Evolutionary conservation across 352 stramenopile species (phyloP), one percentile per base, ranked within the genome.

Genomic region (Phytopythium mirpurense): DNA sequence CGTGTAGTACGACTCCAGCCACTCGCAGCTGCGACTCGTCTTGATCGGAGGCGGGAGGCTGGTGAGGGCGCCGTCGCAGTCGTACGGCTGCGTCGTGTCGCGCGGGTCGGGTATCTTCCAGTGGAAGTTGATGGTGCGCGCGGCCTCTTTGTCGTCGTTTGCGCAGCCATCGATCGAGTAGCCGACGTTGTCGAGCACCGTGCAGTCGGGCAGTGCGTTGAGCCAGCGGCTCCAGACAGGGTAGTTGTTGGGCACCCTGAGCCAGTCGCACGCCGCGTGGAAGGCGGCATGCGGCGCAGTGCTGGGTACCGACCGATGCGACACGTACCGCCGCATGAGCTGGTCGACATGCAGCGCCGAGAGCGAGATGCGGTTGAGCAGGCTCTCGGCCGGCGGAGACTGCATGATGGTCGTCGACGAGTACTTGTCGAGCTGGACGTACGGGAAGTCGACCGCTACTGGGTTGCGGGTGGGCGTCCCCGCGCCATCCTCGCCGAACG

Each of bases 201-300:
- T n/a, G 34, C 70, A 80, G 3, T 73, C 12, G 0, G 65, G 70
- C 19, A 80, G 3, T 7, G 54, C 65, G 2, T 78, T 60, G 2
- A 80, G 15, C 77, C 74, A 88, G 0, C 66, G 43, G 16, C 45
- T 67, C 77, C 74, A 88, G 2, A 52, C 40, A 18, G 67, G 54
- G 41, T 83, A 88, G 45, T 86, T 86, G 0, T 45, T n/a, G n/a
- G n/a, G n/a, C n/a, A n/a, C 29, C 34, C 70, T 71, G 14, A 85
- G 52, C 72, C 72, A 88, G 18, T 62, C 66, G 51, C 74, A 88
- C 2, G 74, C 64, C 1, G 74, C 62, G 0, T 52, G 23, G 26
- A 86, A 86, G 18, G 61, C 47, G 0, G 71, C 67, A 14, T 74
- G 58, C 1, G 49, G n/a, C n/a, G n/a, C n/a, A n/a, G n/a, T n/a